Evolutionary conservation across 805 yeast species (phyloP), one percentile per base, ranked within the genome.

Genomic region (Kodamaea sagamina): DNA sequence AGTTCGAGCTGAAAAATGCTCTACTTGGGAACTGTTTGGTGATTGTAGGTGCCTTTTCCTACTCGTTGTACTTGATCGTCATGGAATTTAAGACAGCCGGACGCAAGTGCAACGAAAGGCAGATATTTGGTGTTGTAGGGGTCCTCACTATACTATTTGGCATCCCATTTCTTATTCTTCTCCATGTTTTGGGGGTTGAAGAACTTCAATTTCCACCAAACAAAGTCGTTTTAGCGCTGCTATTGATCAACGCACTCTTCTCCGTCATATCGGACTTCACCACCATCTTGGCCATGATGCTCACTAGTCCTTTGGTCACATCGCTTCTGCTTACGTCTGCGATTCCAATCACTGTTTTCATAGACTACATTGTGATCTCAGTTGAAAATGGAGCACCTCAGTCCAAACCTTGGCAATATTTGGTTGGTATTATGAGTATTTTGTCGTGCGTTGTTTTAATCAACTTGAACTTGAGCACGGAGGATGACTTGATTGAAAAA

Each of bases 291-390:
- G 80, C 82, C 6, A 67, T 76, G 63, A 54, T 78, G 15, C 61
- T 77, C 29, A 78, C 82, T 1, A 75, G 80, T 36, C 83, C 83
- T 0, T 63, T 78, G 43, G 68, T 77, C 11, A 71, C 79, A 2
- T 67, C 81, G 3, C 60, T 78, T 28, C 75, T 81, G 3, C 57
- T 78, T 26, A 75, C 82, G 1, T 67, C 78, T 0, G 72, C 76
- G 0, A 75, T 78, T 26, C 83, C 83, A 3, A 62, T 78, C 17
- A 73, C 77, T 21, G 74, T 78, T 51, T 64, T 74, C 41, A 63
- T 75, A 38, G 83, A 78, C 50, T 75, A 68, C 47, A 48, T 72
- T 11, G 53, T 67, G 6, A 49, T 67, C 31, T 51, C 47, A 15
- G n/a, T 60, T 9, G 67, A 58, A 6, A 53, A 46, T 39, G 41